Conservation (phyloP, 257 asterid genomes). For the Forsythia suspensa region DNA sequence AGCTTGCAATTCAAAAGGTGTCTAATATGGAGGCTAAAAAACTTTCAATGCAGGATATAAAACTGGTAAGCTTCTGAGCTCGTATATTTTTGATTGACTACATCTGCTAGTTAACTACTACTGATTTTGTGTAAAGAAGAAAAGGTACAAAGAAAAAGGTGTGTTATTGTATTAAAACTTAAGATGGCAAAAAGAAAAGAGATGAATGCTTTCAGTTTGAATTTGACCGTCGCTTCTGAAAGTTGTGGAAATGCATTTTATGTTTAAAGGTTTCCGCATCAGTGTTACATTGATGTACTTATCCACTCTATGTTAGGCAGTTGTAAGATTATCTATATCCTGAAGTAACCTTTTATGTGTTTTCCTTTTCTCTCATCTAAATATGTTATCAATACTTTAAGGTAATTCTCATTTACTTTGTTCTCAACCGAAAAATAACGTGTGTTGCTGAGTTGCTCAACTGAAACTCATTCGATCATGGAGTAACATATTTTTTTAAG, state of each 20-base stretch:
- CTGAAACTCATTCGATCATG: neutral
- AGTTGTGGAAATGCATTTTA: neutral
- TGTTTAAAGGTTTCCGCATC: neutral
- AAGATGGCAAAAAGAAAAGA: neutral
- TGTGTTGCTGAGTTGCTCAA: neutral
- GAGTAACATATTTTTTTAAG: neutral
- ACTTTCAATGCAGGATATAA: conserved; percentile 45
- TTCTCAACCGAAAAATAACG: neutral
- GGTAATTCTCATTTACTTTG: neutral
- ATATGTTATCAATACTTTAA: too few species aligned
- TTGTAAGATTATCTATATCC: neutral
- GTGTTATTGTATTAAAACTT: neutral
- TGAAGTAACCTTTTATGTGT: neutral
- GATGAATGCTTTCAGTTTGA: neutral
- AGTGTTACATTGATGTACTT: neutral
- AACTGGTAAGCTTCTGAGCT: conserved; percentile 46
- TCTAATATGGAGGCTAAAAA: conserved; percentile 55
- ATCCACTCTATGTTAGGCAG: neutral
- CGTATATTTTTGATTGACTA: neutral
- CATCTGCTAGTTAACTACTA: neutral
- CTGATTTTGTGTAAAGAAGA: neutral
- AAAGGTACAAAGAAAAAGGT: neutral
- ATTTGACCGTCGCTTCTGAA: neutral
- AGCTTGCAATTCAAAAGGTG: conserved; percentile 32
- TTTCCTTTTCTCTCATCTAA: neutral